Percentiles rank a stretch among this genome's conserved stretches.
Evolutionary conservation across 2,329 filamentous ascomycete genomes (phyloP).

Genomic region (Lachnellula cervina): DNA sequence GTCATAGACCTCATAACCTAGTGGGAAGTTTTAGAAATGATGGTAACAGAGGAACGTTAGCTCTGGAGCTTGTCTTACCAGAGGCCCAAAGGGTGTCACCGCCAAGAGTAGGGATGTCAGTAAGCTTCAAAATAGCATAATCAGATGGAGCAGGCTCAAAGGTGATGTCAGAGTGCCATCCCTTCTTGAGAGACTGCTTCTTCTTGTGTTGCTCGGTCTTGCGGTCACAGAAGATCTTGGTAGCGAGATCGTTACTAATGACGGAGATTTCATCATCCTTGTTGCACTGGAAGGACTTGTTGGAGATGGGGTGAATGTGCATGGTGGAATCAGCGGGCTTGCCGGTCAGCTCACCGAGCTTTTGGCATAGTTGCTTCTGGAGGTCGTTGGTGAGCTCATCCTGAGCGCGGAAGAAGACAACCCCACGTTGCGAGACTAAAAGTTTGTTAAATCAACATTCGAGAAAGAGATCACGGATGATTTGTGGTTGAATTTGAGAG

Average conservation of each 20-base stretch:
- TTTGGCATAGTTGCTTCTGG: slow-evolving; percentile 44
- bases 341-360: slow-evolving; percentile 51
- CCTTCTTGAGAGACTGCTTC: slow-evolving; percentile 45
- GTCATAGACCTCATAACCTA: slow-evolving; percentile 60
- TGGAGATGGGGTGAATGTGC: slow-evolving; percentile 54
- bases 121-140: slow-evolving; percentile 49
- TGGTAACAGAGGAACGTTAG: slow-evolving; percentile 34
- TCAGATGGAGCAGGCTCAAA: slow-evolving; percentile 51
- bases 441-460: slow-evolving; percentile 20
- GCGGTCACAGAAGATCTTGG: slow-evolving; percentile 43
- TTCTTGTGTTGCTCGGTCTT: slow-evolving; percentile 33
- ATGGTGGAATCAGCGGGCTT: slow-evolving; percentile 50
- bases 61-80: too few species aligned
- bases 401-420: slow-evolving; percentile 53
- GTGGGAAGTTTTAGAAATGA: neutral
- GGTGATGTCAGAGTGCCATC: slow-evolving; percentile 51
- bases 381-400: slow-evolving; percentile 41
- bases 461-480: slow-evolving; percentile 35
- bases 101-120: slow-evolving; percentile 42
- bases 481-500: neutral
- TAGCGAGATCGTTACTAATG: slow-evolving; percentile 52
- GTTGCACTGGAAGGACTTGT: slow-evolving; percentile 23
- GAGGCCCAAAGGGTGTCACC: slow-evolving; percentile 36
- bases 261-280: slow-evolving; percentile 56
- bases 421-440: slow-evolving; percentile 53